Base-by-base conservation (phyloP, 768 basidiomycete genomes). In the Suillus hirtellus region DNA sequence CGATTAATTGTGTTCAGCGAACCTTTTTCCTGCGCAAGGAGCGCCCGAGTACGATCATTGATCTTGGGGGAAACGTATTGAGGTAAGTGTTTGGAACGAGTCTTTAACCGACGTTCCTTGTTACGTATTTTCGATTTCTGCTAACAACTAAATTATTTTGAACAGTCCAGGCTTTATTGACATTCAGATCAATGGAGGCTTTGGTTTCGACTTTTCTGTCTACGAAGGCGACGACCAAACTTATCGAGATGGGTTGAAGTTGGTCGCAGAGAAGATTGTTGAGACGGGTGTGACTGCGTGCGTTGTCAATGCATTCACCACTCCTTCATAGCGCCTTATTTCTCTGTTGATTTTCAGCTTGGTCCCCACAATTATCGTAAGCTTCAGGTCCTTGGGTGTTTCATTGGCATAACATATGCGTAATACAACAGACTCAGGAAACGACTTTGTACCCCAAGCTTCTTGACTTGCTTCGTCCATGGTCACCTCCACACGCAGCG, bases 261-360 rank as follows among this genome's bases (percentile, higher is more conserved):
- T 79, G 64, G 85, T 95, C 40, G 89, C 92, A 8, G 85, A 86
- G 75, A 84, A 86, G 67, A 91, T 96, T 52, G 83, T 88, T 21
- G 90, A 94, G 77, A 95, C 93, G 1, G 95, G 95, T 12, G 91
- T 93, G 4, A 96, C 95, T 27, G 89, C 90, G 86, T 93, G 77
- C 71, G 88, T 83, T n/a, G 40, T 31, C 50, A 52, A 31, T 68
- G 42, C 19, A 35, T 43, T 31, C 61, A 21, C 19, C 21, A 62
- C n/a, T 34, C 19, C 49, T 62, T 49, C 64, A 69, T 72, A 52
- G 62, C 72, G 24, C 69, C 70, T 55, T 72, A 76, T 10, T 77
- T 71, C 21, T 64, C 70, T 27, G 68, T 69, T 38, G 27, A 63
- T 35, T 46, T 58, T 11, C 50, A 86, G 85, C 21, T 72, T 88